Base-by-base conservation (phyloP, 192 early-diverging fungal genomes). In the Cetraspora pellucida region DNA sequence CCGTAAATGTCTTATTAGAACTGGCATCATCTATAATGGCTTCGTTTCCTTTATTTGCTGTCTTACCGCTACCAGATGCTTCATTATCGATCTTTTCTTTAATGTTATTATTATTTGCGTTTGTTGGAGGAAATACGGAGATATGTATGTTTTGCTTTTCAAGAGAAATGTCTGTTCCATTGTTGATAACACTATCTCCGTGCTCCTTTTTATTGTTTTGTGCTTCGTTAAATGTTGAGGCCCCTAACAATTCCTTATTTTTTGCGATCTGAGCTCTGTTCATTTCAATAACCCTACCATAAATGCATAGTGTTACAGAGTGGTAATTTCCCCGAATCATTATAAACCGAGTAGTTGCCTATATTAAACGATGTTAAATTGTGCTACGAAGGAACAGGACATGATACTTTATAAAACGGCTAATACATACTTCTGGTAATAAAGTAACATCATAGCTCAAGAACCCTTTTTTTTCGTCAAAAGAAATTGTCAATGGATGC, bases 281-380 rank as follows among this genome's bases (percentile, higher is more conserved):
- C 46, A 30, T 63, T 58, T 78, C 77, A 27, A 78, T 17, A 7
- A 73, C 77, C 23, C 44, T 47, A 44, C 77, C 77, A 59, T 78
- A 78, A 16, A 78, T 74, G 63, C 77, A 78, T 23, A 78, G 25
- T 43, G 77, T 78, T n/a, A 78, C 68, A 59, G 55, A 13, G 16
- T 78, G 67, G 43, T 78, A 78, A 59, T 72, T 73, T 45, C 77
- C 77, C 2, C 77, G 67, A 16, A 78, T 37, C 25, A 78, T 78
- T 44, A 78, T 78, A 63, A 78, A 78, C 9, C 77, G 70, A 1
- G 77, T 78, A 23, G 71, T 72, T n/a, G 71, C 77, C 77, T 78
- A 47, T 43, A 44, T 10, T 65, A 44, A 37, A 44, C 19, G n/a
- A 37, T n/a, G 19, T 13, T 17, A 21, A 65, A 44, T n/a, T 65